phyloP scores from a whole-genome alignment of 106 monocot species.

The Apostasia shenzhenica region DNA sequence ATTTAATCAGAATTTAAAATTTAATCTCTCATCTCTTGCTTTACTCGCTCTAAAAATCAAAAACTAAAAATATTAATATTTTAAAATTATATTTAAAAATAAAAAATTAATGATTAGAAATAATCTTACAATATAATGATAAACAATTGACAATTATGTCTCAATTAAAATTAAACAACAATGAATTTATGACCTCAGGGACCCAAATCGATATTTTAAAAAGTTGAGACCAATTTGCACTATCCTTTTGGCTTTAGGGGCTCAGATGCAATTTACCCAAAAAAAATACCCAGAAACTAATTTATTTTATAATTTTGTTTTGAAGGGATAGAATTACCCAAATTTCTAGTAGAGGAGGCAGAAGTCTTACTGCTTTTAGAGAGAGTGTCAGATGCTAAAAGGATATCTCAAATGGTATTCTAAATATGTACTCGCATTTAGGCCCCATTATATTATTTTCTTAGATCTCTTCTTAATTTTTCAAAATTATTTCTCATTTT shows the following conservation, averaged over 20 bases:
- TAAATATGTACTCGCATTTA: not conserved
- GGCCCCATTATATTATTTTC: no score
- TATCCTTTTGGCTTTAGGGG: no score
- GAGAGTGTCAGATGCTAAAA: constrained; percentile 47
- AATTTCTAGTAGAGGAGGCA: constrained; percentile 25
- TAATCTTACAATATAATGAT: no score
- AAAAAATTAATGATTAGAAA: no score
- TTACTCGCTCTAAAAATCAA: not conserved
- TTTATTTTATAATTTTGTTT: not conserved
- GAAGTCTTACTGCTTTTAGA: constrained; percentile 45
- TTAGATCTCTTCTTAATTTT: not conserved
- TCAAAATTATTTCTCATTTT: not conserved
- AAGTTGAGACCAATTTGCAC: no score
- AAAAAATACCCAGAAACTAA: not conserved
- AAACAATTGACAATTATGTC: no score
- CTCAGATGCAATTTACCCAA: no score
- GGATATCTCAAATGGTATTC: constrained; percentile 48
- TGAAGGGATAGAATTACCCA: constrained; percentile 44
- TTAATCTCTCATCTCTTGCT: not conserved
- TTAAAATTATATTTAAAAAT: not conserved
- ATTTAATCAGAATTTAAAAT: not conserved
- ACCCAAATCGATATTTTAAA: no score
- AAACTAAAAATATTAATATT: not conserved
- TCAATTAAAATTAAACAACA: no score
- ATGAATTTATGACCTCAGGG: no score